phyloP scores from a whole-genome alignment of 495 filamentous ascomycete genomes.

The Aspergillus conjunctus region DNA sequence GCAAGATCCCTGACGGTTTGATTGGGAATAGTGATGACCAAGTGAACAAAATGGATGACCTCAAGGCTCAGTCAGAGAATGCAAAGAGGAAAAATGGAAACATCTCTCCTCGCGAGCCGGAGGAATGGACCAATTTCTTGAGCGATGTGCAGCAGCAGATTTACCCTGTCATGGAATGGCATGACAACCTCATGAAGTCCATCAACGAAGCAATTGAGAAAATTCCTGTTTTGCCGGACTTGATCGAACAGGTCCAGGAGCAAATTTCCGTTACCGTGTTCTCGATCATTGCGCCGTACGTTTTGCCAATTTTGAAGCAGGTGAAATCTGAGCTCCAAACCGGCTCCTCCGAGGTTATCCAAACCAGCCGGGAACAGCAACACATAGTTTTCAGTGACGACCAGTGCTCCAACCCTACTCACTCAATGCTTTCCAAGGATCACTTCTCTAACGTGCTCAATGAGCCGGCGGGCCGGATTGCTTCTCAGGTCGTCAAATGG shows the following conservation, averaged over 20 bases:
- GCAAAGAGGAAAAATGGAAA: conserved; percentile 51
- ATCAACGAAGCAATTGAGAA: conserved; percentile 76
- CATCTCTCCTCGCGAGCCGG: conserved; percentile 71
- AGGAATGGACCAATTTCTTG: conserved; percentile 71
- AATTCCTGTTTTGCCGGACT: conserved; percentile 75
- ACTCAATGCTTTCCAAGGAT: conserved; percentile 96
- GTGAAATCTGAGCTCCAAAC: conserved; percentile 81
- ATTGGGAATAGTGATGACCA: conserved; percentile 67
- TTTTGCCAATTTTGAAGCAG: conserved; percentile 82
- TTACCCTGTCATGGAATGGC: conserved; percentile 83
- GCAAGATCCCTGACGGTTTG: conserved; percentile 74
- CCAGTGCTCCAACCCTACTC: conserved; percentile 73
- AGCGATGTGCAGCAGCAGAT: conserved; percentile 70
- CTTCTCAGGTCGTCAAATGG: conserved; percentile 75
- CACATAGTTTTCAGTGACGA: conserved; percentile 84
- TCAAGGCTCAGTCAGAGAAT: conserved; percentile 66
- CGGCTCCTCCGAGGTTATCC: conserved; percentile 83
- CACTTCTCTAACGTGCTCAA: conserved; percentile 89
- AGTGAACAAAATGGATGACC: conserved; percentile 64
- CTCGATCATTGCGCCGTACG: conserved; percentile 78
- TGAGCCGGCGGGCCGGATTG: conserved; percentile 81
- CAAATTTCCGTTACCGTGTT: conserved; percentile 85
- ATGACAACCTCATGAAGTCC: conserved; percentile 78
- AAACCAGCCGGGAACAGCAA: conserved; percentile 76
- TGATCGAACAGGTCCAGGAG: conserved; percentile 79